Evolutionary conservation across 768 basidiomycete species (phyloP), one percentile per base, ranked within the genome.

Genomic region (Chalciporus pseudorubinellus): DNA sequence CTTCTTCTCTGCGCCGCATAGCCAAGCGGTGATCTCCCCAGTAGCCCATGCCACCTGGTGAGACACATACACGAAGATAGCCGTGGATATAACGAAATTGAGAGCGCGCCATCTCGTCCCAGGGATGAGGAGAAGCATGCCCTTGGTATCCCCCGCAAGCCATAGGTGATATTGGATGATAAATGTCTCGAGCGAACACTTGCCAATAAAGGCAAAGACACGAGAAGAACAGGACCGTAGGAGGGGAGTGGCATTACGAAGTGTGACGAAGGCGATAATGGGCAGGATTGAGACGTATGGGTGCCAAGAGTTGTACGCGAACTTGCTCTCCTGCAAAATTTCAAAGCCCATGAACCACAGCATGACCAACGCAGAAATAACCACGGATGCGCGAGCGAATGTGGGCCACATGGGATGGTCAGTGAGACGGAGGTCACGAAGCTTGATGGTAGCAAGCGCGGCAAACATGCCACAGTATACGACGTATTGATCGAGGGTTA

Each of bases 121-220:
- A 0, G 91, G 91, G 39, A 95, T 72, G 44, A 94, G 78, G 43
- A 92, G 69, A 20, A 95, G 76, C 51, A 95, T 76, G 16, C 89
- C 87, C 66, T 88, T 88, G 28, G 86, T 90, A 60, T 93, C 90
- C 4, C 78, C 88, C 0, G 88, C 92, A 29, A 93, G 75, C 89
- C 89, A 93, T 39, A 90, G 71, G 60, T 91, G 92, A 66, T 85
- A 95, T 64, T 95, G 92, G 51, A 95, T 80, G 62, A 95, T 87
- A 67, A 94, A 97, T 0, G 92, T 87, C 70, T 97, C 93, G 48
- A 95, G 77, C 5, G 92, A 94, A 69, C 90, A 93, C 64, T 75
- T 83, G 36, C 93, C 93, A 46, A 95, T 77, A 70, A 89, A 92
- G 21, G 82, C 82, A 71, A 93, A 95, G 24, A 81, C 69, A 13